Evolutionary conservation across 2,329 filamentous ascomycete species (phyloP).

Genomic region (Bipolaris sorokiniana): DNA sequence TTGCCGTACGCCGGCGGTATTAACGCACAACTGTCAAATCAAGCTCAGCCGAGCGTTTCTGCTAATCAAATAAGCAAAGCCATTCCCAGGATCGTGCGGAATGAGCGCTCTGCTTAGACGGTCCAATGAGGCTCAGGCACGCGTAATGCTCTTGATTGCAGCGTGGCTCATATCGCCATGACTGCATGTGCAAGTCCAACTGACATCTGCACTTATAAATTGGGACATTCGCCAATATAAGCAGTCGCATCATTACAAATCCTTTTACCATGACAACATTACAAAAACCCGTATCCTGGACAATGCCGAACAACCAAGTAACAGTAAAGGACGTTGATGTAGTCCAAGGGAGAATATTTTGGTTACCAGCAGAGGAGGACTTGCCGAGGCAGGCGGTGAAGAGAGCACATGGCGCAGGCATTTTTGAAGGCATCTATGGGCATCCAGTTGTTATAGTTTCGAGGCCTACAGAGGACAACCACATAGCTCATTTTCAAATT

Average conservation of each 20-base stretch:
- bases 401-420: slow-evolving; percentile 40
- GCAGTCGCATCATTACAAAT: neutral
- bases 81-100: neutral
- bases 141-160: neutral
- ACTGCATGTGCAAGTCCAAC: neutral
- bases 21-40: neutral
- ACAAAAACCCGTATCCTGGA: neutral
- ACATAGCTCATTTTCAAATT: slow-evolving; percentile 44
- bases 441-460: slow-evolving; percentile 45
- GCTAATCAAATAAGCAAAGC: neutral
- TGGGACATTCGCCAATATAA: neutral
- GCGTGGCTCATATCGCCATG: neutral
- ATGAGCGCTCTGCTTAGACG: neutral
- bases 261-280: neutral
- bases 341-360: slow-evolving; percentile 39
- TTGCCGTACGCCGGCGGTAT: slow-evolving; percentile 2
- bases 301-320: slow-evolving; percentile 23
- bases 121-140: slow-evolving; percentile 6
- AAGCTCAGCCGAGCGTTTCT: neutral
- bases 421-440: slow-evolving; percentile 42
- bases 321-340: slow-evolving; percentile 22
- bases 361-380: slow-evolving; percentile 40
- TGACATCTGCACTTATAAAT: neutral
- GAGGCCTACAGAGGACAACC: slow-evolving; percentile 32
- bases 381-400: slow-evolving; percentile 35